Percentiles rank a stretch among this genome's conserved stretches.
These are phyloP conservation scores for Gynochthodes officinalis DNA, from an alignment of 257 asterid species.

Conservation along the genomic window DNA sequence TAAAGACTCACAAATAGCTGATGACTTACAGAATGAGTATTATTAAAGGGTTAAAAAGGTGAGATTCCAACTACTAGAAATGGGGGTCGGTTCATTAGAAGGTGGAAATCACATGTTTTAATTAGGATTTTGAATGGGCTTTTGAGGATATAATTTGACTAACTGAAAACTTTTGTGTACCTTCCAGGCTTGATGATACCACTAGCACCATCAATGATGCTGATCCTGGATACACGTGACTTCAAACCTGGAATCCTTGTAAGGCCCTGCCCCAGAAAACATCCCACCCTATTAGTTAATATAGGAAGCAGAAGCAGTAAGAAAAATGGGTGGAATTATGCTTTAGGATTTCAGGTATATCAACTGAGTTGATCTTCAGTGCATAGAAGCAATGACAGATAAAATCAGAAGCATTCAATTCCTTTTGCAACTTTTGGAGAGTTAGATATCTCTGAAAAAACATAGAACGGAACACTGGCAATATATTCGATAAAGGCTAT, in stretches of 20 bases:
- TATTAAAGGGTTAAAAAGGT: neutral
- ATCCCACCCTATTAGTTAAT: neutral
- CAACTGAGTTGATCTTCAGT: too few relatives aligned
- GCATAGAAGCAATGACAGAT: neutral
- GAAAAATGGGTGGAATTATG: too few relatives aligned
- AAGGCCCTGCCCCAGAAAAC: constrained; percentile 32
- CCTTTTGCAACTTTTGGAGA: neutral
- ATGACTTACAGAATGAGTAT: neutral
- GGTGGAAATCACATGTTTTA: neutral
- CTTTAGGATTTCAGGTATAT: neutral
- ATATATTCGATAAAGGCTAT: neutral
- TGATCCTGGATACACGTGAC: constrained; percentile 43
- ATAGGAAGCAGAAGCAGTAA: neutral
- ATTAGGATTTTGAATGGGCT: neutral
- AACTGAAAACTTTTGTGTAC: constrained; percentile 21
- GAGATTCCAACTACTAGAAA: neutral
- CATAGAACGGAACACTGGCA: too few relatives aligned
- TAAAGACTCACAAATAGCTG: neutral
- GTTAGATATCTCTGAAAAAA: neutral
- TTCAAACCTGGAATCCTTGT: constrained; percentile 52
- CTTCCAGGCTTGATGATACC: constrained; percentile 70
- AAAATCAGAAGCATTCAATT: neutral
- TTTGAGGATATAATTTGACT: neutral
- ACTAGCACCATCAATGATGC: constrained; percentile 49
- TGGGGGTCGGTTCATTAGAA: too few relatives aligned